Conservation (phyloP, 1,139 yeast genomes). For the Nakaseomyces delphensis region DNA sequence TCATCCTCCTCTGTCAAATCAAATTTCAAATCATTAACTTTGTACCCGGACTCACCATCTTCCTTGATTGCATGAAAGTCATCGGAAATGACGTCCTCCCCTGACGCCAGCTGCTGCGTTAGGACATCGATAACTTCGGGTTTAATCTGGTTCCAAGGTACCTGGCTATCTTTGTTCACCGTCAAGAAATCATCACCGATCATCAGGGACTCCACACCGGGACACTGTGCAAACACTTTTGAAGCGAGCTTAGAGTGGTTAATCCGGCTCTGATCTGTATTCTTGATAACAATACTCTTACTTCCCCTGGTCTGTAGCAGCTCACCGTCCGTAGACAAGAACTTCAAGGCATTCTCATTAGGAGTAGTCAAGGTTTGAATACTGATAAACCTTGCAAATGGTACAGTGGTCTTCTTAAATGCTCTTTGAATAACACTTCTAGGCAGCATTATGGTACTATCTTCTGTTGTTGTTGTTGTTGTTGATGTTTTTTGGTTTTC, state of each 20-base stretch:
- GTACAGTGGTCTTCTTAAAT: background rate
- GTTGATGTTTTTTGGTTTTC: too few relatives aligned
- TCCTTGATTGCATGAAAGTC: conserved; percentile 29
- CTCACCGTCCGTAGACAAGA: conserved; percentile 56
- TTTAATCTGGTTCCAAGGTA: conserved; percentile 69
- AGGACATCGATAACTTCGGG: conserved; percentile 82
- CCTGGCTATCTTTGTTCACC: conserved; percentile 54
- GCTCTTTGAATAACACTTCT: background rate
- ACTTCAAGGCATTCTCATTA: conserved; percentile 85
- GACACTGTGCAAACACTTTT: conserved; percentile 59
- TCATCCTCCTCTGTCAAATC: conserved; percentile 35
- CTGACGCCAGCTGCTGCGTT: conserved; percentile 76
- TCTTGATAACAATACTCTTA: conserved; percentile 48
- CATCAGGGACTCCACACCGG: conserved; percentile 83
- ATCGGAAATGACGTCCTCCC: conserved; percentile 46
- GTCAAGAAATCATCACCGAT: conserved; percentile 84
- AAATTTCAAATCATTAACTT: conserved; percentile 27
- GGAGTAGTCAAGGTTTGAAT: conserved; percentile 72
- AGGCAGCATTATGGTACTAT: background rate
- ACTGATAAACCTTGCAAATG: conserved; percentile 17
- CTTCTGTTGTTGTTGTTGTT: background rate
- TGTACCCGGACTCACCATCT: conserved; percentile 28
- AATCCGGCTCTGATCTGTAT: conserved; percentile 55
- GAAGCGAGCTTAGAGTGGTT: conserved; percentile 70
- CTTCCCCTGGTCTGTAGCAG: conserved; percentile 44